phyloP scores from a whole-genome alignment of 768 basidiomycete genomes.

The Exidia glandulosa region DNA sequence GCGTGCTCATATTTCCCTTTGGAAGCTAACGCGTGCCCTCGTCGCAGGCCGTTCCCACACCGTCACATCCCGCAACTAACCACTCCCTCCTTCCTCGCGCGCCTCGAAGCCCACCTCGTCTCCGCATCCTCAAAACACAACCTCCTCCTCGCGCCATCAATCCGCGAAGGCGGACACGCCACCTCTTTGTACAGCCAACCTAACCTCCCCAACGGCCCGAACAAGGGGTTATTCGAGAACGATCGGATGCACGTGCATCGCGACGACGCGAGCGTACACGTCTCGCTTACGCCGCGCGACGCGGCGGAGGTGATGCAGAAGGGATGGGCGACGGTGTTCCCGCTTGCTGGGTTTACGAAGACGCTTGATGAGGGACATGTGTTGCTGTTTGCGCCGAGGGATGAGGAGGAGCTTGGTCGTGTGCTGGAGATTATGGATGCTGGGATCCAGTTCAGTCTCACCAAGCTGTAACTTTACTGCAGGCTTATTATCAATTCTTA shows the following conservation, averaged over 20 bases:
- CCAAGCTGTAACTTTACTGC: background rate
- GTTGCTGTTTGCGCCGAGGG: constrained; percentile 2
- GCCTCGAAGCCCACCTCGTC: background rate
- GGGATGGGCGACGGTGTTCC: constrained; percentile 1
- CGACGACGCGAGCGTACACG: background rate
- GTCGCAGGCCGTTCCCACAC: background rate
- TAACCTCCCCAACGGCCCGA: background rate
- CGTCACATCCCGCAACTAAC: background rate
- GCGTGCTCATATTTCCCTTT: too few relatives aligned
- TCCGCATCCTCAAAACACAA: background rate
- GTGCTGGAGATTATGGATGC: constrained; percentile 4
- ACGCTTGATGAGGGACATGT: background rate
- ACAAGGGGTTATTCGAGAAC: background rate
- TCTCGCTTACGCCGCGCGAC: constrained; percentile 1
- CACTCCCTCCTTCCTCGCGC: background rate
- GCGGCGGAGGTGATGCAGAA: background rate
- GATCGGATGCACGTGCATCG: constrained; percentile 2
- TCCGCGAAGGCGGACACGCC: background rate
- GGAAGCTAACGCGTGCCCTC: too few relatives aligned
- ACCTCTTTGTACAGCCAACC: background rate
- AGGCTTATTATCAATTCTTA: too few relatives aligned
- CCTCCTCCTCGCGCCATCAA: constrained; percentile 1
- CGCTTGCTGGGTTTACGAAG: background rate
- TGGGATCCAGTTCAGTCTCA: background rate
- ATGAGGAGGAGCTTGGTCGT: constrained; percentile 2